phyloP scores from a whole-genome alignment of 495 filamentous ascomycete species.

The Cladorrhinum samala region DNA sequence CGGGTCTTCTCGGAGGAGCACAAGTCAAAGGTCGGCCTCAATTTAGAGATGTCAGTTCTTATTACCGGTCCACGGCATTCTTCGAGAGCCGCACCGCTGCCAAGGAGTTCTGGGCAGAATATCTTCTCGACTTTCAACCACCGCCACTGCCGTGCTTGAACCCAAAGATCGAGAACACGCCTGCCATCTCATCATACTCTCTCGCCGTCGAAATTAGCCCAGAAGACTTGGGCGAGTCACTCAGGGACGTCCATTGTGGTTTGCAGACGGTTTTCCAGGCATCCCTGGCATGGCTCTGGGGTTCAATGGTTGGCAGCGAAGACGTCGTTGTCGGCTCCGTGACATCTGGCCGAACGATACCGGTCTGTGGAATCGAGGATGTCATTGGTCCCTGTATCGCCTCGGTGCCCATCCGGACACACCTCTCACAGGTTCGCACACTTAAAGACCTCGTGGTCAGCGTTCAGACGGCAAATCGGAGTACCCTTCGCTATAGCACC shows the following conservation, averaged over 20 bases:
- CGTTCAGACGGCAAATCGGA: slow-evolving; percentile 55
- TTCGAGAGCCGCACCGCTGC: slow-evolving; percentile 20
- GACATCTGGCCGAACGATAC: slow-evolving; percentile 65
- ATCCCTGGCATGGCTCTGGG: slow-evolving; percentile 59
- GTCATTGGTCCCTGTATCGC: slow-evolving; percentile 68
- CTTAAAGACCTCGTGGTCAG: slow-evolving; percentile 52
- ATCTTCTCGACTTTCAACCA: slow-evolving; percentile 41
- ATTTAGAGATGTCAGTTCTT: slow-evolving; percentile 43
- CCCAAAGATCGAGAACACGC: slow-evolving; percentile 6
- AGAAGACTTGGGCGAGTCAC: not conserved
- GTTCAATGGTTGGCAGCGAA: slow-evolving; percentile 51
- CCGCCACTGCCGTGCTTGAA: slow-evolving; percentile 37
- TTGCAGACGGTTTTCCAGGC: slow-evolving; percentile 67
- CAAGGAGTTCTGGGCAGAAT: slow-evolving; percentile 50
- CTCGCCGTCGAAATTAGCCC: slow-evolving; percentile 23
- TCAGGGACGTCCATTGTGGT: slow-evolving; percentile 18
- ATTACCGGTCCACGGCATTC: slow-evolving; percentile 27
- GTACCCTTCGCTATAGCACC: slow-evolving; percentile 50
- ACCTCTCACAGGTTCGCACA: slow-evolving; percentile 39
- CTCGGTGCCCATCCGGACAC: slow-evolving; percentile 59
- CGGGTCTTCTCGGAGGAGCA: slow-evolving; percentile 29
- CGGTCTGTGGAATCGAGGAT: slow-evolving; percentile 58
- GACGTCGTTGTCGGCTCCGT: slow-evolving; percentile 73
- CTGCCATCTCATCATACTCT: slow-evolving; percentile 10
- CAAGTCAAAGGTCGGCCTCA: slow-evolving; percentile 38